Conservation (phyloP, 2,329 filamentous ascomycete genomes). For the Trichoderma sp. region DNA sequence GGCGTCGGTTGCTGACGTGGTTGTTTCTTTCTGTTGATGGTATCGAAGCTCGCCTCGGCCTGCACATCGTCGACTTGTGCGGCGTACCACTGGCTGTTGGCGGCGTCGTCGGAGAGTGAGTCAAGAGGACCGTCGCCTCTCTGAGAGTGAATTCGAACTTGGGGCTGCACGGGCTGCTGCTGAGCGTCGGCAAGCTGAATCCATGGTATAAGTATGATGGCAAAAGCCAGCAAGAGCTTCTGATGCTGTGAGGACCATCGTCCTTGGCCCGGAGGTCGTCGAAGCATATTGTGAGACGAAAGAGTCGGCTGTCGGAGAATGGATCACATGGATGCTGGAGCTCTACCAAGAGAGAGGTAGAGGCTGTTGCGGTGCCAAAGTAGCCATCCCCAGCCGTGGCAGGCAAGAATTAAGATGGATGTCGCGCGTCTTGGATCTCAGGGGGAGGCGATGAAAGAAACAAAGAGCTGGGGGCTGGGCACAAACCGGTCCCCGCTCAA, state of each 20-base stretch:
- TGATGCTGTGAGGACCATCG: conserved; percentile 53
- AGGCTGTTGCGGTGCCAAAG: conserved; percentile 25
- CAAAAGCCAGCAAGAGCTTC: conserved; percentile 58
- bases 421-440: not conserved
- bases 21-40: conserved; percentile 34
- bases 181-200: conserved; percentile 62
- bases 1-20: conserved; percentile 20
- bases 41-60: conserved; percentile 36
- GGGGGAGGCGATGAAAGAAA: not conserved
- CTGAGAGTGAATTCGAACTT: conserved; percentile 16
- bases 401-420: not conserved
- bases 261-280: conserved; percentile 65
- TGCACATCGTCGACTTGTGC: conserved; percentile 39
- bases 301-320: not conserved
- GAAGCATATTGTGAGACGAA: conserved; percentile 55
- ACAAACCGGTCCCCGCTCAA: conserved; percentile 19
- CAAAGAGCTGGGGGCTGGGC: conserved; percentile 1
- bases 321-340: conserved; percentile 30
- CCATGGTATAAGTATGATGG: conserved; percentile 61
- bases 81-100: conserved; percentile 38
- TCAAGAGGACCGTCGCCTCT: conserved; percentile 34
- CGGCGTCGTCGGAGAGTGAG: conserved; percentile 37
- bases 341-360: conserved; percentile 27
- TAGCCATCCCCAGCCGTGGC: conserved; percentile 29
- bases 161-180: conserved; percentile 58